Conservation (phyloP, 192 early-diverging fungal species). For the Radiomyces spectabilis region DNA sequence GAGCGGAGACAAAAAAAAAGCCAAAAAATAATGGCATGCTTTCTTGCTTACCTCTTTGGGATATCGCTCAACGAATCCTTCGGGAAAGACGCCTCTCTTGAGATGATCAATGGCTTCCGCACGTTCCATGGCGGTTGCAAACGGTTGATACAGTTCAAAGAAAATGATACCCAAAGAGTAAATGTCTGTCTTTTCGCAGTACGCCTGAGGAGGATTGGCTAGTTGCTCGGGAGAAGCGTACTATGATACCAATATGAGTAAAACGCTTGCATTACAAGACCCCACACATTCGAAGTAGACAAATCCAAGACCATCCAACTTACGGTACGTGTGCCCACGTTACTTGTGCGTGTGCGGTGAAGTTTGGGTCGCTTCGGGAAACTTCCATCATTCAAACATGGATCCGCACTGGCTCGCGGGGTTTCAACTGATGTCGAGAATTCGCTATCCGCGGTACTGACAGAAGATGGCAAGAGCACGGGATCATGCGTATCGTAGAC, state of each 20-base stretch:
- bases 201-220: conserved; percentile 34
- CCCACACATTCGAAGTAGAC: not conserved
- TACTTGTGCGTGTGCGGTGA: conserved; percentile 2
- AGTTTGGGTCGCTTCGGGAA: not conserved
- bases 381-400: not conserved
- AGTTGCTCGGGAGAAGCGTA: conserved; percentile 81
- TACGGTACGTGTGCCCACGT: conserved; percentile 13
- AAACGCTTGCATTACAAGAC: not conserved
- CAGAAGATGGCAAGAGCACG: not conserved
- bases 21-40: too few relatives aligned
- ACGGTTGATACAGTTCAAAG: conserved; percentile 88
- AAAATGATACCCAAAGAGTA: conserved; percentile 95
- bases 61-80: conserved; percentile 55
- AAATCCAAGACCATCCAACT: not conserved
- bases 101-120: conserved; percentile 56
- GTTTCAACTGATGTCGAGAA: not conserved
- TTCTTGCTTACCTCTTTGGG: conserved; percentile 59
- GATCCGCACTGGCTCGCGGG: not conserved
- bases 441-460: too few relatives aligned
- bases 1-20: conserved; percentile 3
- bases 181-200: conserved; percentile 80
- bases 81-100: conserved; percentile 57
- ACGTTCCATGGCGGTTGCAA: conserved; percentile 87
- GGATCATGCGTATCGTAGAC: conserved; percentile 16
- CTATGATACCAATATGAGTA: conserved; percentile 8